Percentiles rank a stretch among this genome's conserved stretches.
These are phyloP conservation scores for Strobilomyces echinocephalus DNA, from an alignment of 768 basidiomycete genomes.

Conservation along the genomic window DNA sequence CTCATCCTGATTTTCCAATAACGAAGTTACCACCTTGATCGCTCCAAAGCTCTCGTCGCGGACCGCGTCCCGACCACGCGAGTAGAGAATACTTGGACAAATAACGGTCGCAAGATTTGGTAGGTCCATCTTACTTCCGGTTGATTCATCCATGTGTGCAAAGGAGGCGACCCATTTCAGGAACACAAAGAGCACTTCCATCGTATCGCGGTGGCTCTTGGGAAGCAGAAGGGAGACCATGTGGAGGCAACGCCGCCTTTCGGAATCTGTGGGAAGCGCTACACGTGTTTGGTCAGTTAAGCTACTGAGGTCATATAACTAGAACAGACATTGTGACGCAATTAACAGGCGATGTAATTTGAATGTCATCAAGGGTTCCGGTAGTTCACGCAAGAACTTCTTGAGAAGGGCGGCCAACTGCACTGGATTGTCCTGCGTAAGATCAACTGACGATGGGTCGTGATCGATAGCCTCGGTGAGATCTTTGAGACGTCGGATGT, in stretches of 20 bases:
- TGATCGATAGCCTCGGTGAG: conserved; percentile 90
- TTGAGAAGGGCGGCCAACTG: conserved; percentile 95
- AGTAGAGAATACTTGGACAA: conserved; percentile 95
- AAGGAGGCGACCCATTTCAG: conserved; percentile 99
- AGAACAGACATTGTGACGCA: conserved; percentile 74
- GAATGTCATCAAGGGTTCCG: conserved; percentile 94
- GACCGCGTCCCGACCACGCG: conserved; percentile 76
- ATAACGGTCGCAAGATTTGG: conserved; percentile 95
- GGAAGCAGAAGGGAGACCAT: conserved; percentile 83
- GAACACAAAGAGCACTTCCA: conserved; percentile 97
- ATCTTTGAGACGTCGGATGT: conserved; percentile 89
- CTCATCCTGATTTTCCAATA: conserved; percentile 92
- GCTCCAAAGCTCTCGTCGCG: conserved; percentile 91
- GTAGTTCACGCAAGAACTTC: conserved; percentile 93
- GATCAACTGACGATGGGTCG: conserved; percentile 87
- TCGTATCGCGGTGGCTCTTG: conserved; percentile 91
- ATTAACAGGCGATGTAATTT: conserved; percentile 87
- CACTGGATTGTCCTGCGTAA: conserved; percentile 92
- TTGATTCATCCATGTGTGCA: conserved; percentile 95
- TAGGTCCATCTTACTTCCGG: conserved; percentile 98
- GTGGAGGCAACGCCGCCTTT: conserved; percentile 81
- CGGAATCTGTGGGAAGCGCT: conserved; percentile 72
- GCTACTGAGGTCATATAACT: not conserved
- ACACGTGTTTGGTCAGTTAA: conserved; percentile 9
- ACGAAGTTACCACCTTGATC: conserved; percentile 77